Evolutionary conservation across 1,284 basidiomycete species (phyloP).

Genomic region (Trametes pubescens): DNA sequence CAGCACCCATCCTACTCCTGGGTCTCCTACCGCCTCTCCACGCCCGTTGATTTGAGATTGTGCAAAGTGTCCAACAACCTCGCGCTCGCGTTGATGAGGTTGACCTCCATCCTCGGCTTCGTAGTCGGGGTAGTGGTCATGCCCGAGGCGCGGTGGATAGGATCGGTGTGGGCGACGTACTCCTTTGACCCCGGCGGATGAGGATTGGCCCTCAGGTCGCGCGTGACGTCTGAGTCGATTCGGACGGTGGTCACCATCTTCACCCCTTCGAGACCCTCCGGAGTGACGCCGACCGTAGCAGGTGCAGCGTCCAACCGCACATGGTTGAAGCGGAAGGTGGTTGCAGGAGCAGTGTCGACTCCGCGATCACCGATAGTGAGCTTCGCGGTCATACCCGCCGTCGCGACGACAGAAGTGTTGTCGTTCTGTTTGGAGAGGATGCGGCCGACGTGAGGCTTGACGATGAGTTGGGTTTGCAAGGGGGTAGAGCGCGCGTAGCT

Average conservation of each 20-base stretch:
- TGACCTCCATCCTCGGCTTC: not conserved
- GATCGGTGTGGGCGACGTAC: slow-evolving; percentile 40
- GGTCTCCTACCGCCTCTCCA: not conserved
- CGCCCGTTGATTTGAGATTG: not conserved
- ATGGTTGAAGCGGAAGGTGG: slow-evolving; percentile 41
- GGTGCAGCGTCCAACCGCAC: slow-evolving; percentile 41
- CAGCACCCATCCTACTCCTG: not conserved
- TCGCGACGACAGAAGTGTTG: slow-evolving; percentile 32
- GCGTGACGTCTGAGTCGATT: slow-evolving; percentile 25
- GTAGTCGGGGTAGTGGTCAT: slow-evolving; percentile 3
- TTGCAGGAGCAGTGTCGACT: slow-evolving; percentile 8
- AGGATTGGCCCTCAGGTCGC: slow-evolving; percentile 32
- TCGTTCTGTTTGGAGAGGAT: slow-evolving; percentile 44
- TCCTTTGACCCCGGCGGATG: slow-evolving; percentile 45
- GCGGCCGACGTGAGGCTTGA: slow-evolving; percentile 64
- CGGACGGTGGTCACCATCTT: slow-evolving; percentile 26
- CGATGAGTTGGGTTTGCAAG: slow-evolving; percentile 62
- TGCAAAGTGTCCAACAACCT: not conserved
- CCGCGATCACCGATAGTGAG: slow-evolving; percentile 23
- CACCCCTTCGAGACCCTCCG: slow-evolving; percentile 32
- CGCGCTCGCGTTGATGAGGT: not conserved
- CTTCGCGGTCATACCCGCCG: slow-evolving; percentile 42
- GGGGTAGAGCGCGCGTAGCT: slow-evolving; percentile 60
- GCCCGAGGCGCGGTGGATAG: not conserved
- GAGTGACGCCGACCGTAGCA: slow-evolving; percentile 40